Evolutionary conservation across 805 yeast genomes (phyloP).

Genomic region (Nadsonia fulvescens): DNA sequence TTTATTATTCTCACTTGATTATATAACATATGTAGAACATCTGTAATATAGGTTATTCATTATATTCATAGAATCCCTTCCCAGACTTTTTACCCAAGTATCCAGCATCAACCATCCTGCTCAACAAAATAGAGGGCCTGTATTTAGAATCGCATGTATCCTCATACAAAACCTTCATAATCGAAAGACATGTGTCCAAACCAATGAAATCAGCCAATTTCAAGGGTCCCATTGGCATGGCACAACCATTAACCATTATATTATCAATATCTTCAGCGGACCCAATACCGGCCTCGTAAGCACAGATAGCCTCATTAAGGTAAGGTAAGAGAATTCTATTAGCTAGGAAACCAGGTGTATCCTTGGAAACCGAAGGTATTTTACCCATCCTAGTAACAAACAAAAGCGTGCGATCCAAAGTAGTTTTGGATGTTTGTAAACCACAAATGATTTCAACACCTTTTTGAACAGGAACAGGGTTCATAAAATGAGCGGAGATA

Average conservation of each 20-base stretch:
- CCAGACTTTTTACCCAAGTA: conserved; percentile 24
- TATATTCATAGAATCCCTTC: conserved; percentile 25
- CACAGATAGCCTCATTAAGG: conserved; percentile 25
- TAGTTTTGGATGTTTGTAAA: conserved; percentile 22
- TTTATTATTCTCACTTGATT: too few relatives aligned
- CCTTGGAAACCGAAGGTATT: conserved; percentile 20
- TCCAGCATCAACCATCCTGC: conserved; percentile 25
- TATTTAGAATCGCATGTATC: conserved; percentile 26
- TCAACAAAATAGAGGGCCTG: conserved; percentile 22
- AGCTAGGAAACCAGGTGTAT: conserved; percentile 27
- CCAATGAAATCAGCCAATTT: conserved; percentile 27
- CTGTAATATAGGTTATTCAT: too few relatives aligned
- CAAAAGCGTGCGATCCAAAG: conserved; percentile 16
- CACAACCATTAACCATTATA: conserved; percentile 28
- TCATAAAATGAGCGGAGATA: conserved; percentile 26
- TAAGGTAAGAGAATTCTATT: conserved; percentile 26
- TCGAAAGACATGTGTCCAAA: conserved; percentile 25
- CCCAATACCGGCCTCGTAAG: conserved; percentile 24
- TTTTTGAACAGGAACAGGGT: conserved; percentile 27
- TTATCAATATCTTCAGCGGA: conserved; percentile 23
- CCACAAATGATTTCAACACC: conserved; percentile 27
- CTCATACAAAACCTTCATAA: conserved; percentile 22
- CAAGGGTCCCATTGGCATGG: conserved; percentile 29
- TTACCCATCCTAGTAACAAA: conserved; percentile 21
- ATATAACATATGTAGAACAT: too few relatives aligned